A percentile compares a stretch with the other conserved stretches of the same genome.
Evolutionary conservation across 805 yeast genomes (phyloP).

Genomic region (Candida coquimbonensis): DNA sequence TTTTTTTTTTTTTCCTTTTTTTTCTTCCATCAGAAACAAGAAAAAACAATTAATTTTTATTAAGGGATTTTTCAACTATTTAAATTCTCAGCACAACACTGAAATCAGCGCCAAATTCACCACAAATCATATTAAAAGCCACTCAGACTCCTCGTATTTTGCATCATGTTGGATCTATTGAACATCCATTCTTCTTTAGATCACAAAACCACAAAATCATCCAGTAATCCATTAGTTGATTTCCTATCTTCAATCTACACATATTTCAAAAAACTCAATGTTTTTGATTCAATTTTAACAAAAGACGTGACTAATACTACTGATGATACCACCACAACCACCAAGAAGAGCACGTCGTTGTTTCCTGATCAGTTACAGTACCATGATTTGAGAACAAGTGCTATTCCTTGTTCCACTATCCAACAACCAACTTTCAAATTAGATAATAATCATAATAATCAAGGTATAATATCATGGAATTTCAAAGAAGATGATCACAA

Average conservation of each 20-base stretch:
- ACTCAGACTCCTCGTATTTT: too few species aligned
- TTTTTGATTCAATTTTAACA: conserved; percentile 15
- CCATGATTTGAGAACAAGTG: conserved; percentile 10
- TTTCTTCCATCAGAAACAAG: too few species aligned
- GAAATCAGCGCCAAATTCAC: too few species aligned
- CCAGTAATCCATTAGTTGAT: neutral
- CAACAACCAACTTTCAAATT: conserved; percentile 39
- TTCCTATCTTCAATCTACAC: conserved; percentile 3
- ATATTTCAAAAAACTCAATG: conserved; percentile 12
- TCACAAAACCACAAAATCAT: neutral
- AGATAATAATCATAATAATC: conserved; percentile 36
- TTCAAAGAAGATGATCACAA: conserved; percentile 22
- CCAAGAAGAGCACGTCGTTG: conserved; percentile 2
- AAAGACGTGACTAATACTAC: neutral
- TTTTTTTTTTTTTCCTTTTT: too few species aligned
- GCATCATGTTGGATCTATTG: conserved; percentile 6
- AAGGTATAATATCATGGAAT: conserved; percentile 53
- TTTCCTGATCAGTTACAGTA: conserved; percentile 18
- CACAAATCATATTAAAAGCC: too few species aligned
- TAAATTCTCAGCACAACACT: too few species aligned
- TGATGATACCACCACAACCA: neutral
- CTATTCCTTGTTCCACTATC: conserved; percentile 38
- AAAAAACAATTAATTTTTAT: too few species aligned
- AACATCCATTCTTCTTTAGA: conserved; percentile 5
- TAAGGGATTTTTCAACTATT: too few species aligned